Evolutionary conservation across 139 green algal genomes (phyloP).

Genomic region (Chara braunii): DNA sequence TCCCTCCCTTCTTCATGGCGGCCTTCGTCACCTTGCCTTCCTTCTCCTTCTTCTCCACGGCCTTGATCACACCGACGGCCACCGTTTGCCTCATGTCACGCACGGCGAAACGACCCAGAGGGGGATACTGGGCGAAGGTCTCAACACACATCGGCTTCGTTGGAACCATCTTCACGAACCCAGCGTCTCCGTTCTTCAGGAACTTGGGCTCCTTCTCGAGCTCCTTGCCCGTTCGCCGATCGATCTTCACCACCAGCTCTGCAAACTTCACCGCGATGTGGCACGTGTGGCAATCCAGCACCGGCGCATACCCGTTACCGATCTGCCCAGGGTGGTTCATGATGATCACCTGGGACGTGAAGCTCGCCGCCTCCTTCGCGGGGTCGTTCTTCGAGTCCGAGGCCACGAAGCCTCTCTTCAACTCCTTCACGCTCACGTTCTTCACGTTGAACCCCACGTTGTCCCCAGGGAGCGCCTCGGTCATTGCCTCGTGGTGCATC

Average conservation of each 20-base stretch:
- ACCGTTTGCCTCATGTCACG: constrained; percentile 62
- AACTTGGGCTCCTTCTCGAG: constrained; percentile 58
- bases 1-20: constrained; percentile 54
- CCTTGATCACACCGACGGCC: constrained; percentile 64
- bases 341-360: constrained; percentile 62
- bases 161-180: constrained; percentile 61
- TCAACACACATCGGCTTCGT: constrained; percentile 68
- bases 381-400: constrained; percentile 66
- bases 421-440: constrained; percentile 46
- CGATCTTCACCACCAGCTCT: constrained; percentile 58
- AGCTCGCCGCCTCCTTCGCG: constrained; percentile 52
- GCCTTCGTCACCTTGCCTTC: constrained; percentile 50
- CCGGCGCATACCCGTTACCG: constrained; percentile 51
- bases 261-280: constrained; percentile 62
- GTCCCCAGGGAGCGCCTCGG: constrained; percentile 75
- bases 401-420: constrained; percentile 32
- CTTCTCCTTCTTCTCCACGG: constrained; percentile 52
- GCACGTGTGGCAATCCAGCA: constrained; percentile 66
- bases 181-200: constrained; percentile 60
- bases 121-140: constrained; percentile 56
- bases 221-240: constrained; percentile 61
- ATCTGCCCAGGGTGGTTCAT: constrained; percentile 63
- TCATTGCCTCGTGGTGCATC: constrained; percentile 99
- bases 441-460: constrained; percentile 99
- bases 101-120: constrained; percentile 61